Percentiles rank a stretch among this genome's conserved stretches.
Evolutionary conservation across 2,329 filamentous ascomycete species (phyloP).

Genomic region (Fusarium protoensiforme): DNA sequence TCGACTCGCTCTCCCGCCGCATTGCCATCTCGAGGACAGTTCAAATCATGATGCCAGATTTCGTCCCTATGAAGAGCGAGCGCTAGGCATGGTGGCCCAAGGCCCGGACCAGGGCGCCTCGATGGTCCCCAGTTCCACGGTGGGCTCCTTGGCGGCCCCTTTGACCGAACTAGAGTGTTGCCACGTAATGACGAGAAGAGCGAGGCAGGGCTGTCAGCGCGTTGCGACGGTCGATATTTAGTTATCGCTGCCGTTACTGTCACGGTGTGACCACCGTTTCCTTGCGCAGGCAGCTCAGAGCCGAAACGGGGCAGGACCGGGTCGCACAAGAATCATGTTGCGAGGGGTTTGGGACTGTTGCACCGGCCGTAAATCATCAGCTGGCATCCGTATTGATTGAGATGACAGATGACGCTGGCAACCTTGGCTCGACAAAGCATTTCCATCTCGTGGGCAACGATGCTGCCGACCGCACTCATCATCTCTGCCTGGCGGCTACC

Average conservation of each 20-base stretch:
- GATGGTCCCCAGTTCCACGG: constrained; percentile 29
- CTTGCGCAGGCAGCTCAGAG: background rate
- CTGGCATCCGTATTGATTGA: constrained; percentile 28
- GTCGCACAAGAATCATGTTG: constrained; percentile 14
- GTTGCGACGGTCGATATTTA: constrained; percentile 18
- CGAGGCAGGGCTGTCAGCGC: constrained; percentile 30
- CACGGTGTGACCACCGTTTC: constrained; percentile 12
- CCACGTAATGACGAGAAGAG: constrained; percentile 43
- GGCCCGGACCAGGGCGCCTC: constrained; percentile 31
- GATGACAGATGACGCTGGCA: constrained; percentile 42
- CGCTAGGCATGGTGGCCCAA: constrained; percentile 24
- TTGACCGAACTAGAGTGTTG: constrained; percentile 42
- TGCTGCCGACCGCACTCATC: constrained; percentile 8
- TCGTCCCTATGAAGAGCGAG: background rate
- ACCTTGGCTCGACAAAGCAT: constrained; percentile 15
- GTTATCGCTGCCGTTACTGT: constrained; percentile 3
- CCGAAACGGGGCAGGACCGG: constrained; percentile 2
- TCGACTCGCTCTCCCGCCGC: constrained; percentile 1
- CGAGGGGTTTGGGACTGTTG: constrained; percentile 24
- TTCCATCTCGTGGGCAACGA: constrained; percentile 2
- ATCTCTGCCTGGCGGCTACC: constrained; percentile 31
- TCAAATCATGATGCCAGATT: constrained; percentile 11
- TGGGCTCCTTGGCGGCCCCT: constrained; percentile 43
- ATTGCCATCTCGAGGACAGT: constrained; percentile 1
- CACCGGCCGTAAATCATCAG: constrained; percentile 18